Base-by-base conservation (phyloP, 331 rosid species). In the Acacia concinna region DNA sequence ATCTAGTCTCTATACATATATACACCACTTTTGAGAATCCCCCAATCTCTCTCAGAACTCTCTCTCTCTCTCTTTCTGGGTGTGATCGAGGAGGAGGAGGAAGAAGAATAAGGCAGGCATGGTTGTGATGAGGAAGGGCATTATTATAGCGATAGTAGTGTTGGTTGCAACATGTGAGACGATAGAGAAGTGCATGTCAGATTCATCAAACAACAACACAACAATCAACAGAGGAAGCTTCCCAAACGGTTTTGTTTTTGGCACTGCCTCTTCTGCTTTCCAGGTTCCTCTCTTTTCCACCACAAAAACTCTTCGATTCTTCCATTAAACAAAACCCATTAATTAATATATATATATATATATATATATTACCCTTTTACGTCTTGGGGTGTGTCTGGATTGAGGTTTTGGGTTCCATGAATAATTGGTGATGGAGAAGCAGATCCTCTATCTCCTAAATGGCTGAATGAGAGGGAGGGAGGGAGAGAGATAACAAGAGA, bases 261-360 rank as follows among this genome's bases (percentile, higher is more conserved):
- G 98, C 8, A 93, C 96, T 8, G 98, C 97, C 38, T 89, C 98
- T 82, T 86, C 98, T 75, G 95, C 98, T 80, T 93, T 88, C 81
- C 98, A 93, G 97, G 98, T 93, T 86, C 1, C 40, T 30, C 23
- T 8, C 31, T 3, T 20, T 2, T 8, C 4, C n/a, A 23, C 31
- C 12, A 10, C 62, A 52, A 20, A 20, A 49, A 8, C 11, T 27
- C 18, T 59, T 2, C 15, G 17, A 4, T 10, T 25, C 35, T 27
- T 60, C 37, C 67, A 28, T 59, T 25, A 11, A 11, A 27, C 65
- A 25, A 54, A 54, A 52, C 13, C 32, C 27, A 21, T 0, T 54
- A 54, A 17, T 6, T 46, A 46, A 46, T 44, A 44, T n/a, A n/a
- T n/a, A n/a, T n/a, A n/a, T n/a, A n/a, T n/a, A n/a, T n/a, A n/a